Percentiles rank a stretch among this genome's conserved stretches.
Conservation (phyloP, 371 early-diverging fungal species). For the Syncephalis fuscata region DNA sequence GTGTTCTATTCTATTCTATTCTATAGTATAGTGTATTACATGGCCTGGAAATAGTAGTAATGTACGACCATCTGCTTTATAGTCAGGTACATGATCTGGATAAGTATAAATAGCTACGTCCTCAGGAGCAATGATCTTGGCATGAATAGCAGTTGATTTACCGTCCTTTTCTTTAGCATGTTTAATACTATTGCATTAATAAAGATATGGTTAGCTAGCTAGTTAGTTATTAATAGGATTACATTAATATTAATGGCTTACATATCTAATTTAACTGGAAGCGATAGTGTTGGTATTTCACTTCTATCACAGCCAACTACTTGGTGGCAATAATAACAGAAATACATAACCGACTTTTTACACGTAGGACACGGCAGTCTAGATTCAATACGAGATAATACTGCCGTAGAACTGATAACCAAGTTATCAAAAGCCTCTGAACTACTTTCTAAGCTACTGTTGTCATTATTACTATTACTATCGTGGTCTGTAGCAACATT, state of each 20-base stretch:
- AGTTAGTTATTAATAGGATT: background rate
- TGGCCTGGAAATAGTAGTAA: constrained; percentile 81
- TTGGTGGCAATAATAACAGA: constrained; percentile 51
- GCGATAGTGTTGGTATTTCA: constrained; percentile 36
- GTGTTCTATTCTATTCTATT: too few relatives aligned
- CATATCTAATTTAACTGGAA: constrained; percentile 66
- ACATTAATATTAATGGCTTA: constrained; percentile 13
- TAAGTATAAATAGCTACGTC: constrained; percentile 45
- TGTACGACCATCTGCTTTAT: constrained; percentile 40
- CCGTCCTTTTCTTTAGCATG: constrained; percentile 62
- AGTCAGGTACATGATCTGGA: constrained; percentile 24
- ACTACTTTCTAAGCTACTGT: constrained; percentile 5
- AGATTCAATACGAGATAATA: constrained; percentile 10
- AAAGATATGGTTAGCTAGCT: background rate
- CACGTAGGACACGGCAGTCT: constrained; percentile 31
- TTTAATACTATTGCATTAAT: constrained; percentile 33
- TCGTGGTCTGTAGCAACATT: too few relatives aligned
- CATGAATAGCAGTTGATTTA: constrained; percentile 78
- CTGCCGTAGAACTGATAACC: constrained; percentile 11
- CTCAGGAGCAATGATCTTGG: constrained; percentile 54
- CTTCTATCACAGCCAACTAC: constrained; percentile 29
- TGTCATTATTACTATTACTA: too few relatives aligned
- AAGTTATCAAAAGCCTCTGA: constrained; percentile 11
- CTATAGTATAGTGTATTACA: constrained; percentile 17
- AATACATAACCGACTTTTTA: constrained; percentile 42